Conservation (phyloP, 768 basidiomycete genomes). For the Amanita rimosa region DNA sequence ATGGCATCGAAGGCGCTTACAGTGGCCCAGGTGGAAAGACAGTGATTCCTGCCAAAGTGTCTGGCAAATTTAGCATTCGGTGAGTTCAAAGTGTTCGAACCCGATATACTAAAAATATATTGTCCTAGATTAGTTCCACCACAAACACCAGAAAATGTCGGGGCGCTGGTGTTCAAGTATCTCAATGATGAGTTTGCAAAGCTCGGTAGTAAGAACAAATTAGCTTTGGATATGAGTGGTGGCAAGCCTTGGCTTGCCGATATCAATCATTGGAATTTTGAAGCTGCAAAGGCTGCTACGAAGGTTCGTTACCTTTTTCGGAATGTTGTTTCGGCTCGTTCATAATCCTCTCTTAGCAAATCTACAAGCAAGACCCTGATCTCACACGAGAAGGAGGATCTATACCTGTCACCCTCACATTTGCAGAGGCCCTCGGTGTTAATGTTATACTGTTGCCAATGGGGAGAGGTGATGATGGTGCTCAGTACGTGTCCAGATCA, state of each 20-base stretch:
- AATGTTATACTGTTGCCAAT: constrained; percentile 88
- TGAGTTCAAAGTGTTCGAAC: constrained; percentile 20
- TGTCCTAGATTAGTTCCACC: constrained; percentile 66
- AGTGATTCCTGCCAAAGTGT: constrained; percentile 84
- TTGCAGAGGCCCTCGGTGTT: constrained; percentile 78
- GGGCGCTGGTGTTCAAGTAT: constrained; percentile 60
- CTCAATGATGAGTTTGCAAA: constrained; percentile 74
- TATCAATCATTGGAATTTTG: constrained; percentile 85
- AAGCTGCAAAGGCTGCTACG: constrained; percentile 82
- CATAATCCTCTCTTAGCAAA: constrained; percentile 17
- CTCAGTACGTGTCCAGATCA: constrained; percentile 48
- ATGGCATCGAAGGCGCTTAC: constrained; percentile 96
- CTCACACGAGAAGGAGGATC: constrained; percentile 89
- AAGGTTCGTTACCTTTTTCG: constrained; percentile 28
- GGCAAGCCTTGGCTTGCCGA: constrained; percentile 89
- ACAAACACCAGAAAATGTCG: constrained; percentile 67
- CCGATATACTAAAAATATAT: not conserved
- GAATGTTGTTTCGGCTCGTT: constrained; percentile 14
- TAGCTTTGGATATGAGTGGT: constrained; percentile 65
- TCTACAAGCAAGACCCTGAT: constrained; percentile 72
- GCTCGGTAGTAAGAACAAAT: constrained; percentile 74
- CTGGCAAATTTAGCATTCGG: constrained; percentile 93
- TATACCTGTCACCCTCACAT: constrained; percentile 88
- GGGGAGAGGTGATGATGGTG: constrained; percentile 91
- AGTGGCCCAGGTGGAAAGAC: constrained; percentile 77